Evolutionary conservation across 768 basidiomycete genomes (phyloP), one percentile per base, ranked within the genome.

Genomic region (Boletus fagicola): DNA sequence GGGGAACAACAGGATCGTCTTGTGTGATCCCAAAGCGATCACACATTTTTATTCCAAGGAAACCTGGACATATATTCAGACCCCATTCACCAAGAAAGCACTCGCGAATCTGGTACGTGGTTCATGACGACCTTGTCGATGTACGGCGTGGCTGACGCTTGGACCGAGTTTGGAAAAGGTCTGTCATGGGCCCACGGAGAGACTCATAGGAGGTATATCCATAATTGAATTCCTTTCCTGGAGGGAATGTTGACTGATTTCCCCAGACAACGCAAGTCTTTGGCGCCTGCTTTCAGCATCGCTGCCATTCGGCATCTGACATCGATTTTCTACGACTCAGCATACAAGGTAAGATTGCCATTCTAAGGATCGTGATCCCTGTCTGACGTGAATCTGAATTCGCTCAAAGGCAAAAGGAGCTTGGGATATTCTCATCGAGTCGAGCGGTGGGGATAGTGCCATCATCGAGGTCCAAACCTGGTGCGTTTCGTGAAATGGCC

Each of bases 251-350:
- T 33, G 16, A 33, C 24, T 6, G 63, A 9, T 15, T 40, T 20
- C 0, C 0, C 26, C 33, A 67, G 78, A 39, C 76, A 77, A 53
- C 65, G 77, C 51, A 76, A 69, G 58, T 70, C 72, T 3, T 59
- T 78, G 33, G 64, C 69, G 0, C 74, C 77, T 12, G 78, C 69
- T 0, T 78, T 79, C 62, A 75, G 12, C 51, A 68, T 74, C 42
- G 58, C 72, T 15, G 75, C 76, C 0, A 69, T 78, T 49, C 72
- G 75, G 5, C 62, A 65, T 28, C 49, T 76, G 9, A 73, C 74
- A 4, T 55, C 69, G 0, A 65, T 78, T 2, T 78, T 78, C 55
- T 78, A 70, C 35, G 74, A 78, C 48, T 75, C 75, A 0, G 77
- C 54, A 12, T 49, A 62, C 54, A 61, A 61, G 60, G 60, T 61